Evolutionary conservation across 2,329 filamentous ascomycete species (phyloP).

Genomic region (Xylariaceae sp.): DNA sequence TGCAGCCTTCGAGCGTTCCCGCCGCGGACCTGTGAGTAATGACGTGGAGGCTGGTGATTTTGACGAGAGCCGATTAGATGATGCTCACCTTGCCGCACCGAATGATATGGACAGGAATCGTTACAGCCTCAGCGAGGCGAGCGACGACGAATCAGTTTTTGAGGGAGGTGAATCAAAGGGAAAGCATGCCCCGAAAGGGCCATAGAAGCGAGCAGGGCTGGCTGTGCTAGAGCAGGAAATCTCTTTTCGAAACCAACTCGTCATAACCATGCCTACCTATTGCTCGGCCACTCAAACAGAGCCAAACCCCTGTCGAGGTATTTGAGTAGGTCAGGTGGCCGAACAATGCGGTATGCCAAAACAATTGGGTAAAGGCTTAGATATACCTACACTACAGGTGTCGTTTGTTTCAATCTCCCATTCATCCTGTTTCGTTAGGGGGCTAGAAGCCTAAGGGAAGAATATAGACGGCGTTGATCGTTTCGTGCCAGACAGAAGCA

Average conservation of each 20-base stretch:
- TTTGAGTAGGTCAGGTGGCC: too few relatives aligned
- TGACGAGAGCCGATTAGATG: constrained; percentile 62
- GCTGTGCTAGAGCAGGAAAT: neutral
- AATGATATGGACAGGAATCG: constrained; percentile 39
- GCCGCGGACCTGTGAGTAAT: constrained; percentile 40
- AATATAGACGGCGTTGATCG: constrained; percentile 4
- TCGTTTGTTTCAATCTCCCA: too few relatives aligned
- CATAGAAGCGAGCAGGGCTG: neutral
- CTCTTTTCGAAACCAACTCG: neutral
- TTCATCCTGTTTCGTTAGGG: too few relatives aligned
- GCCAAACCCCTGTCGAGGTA: too few relatives aligned
- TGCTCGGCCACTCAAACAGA: too few relatives aligned
- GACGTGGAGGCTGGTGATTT: constrained; percentile 63
- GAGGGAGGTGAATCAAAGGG: constrained; percentile 26
- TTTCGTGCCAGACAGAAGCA: too few relatives aligned
- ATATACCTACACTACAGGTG: too few relatives aligned
- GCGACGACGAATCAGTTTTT: constrained; percentile 42
- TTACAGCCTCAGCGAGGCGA: constrained; percentile 56
- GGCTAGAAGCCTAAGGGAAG: too few relatives aligned
- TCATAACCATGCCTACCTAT: constrained; percentile 2
- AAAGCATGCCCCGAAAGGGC: constrained; percentile 11
- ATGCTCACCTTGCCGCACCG: constrained; percentile 52
- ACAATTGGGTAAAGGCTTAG: too few relatives aligned
- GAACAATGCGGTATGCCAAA: too few relatives aligned
- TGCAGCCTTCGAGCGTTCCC: constrained; percentile 44